phyloP scores from a whole-genome alignment of 2,329 filamentous ascomycete genomes.

The Monosporascus sp. region DNA sequence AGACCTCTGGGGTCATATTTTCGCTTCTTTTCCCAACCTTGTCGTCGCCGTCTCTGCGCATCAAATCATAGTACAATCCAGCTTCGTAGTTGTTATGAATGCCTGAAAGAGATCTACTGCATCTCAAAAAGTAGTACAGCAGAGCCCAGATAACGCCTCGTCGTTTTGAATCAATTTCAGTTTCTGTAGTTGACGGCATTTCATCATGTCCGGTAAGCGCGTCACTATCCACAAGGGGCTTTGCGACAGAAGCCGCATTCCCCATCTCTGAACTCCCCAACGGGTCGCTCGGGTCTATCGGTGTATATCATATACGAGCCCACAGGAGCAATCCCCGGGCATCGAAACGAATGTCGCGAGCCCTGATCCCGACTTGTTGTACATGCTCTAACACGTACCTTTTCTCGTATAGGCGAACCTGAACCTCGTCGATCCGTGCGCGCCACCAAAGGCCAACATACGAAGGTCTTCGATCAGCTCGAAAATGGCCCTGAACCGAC shows the following conservation, averaged over 20 bases:
- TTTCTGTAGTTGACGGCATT: not conserved
- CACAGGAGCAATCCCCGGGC: not conserved
- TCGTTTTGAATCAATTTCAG: not conserved
- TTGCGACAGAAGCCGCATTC: conserved; percentile 6
- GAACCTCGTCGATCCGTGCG: conserved; percentile 92
- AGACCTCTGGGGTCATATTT: conserved; percentile 4
- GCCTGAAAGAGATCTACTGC: conserved; percentile 19
- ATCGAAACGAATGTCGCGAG: not conserved
- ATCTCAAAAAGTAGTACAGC: conserved; percentile 14
- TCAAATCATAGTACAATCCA: conserved; percentile 25
- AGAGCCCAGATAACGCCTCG: not conserved
- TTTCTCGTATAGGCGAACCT: conserved; percentile 36
- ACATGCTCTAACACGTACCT: conserved; percentile 19
- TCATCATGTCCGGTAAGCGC: conserved; percentile 31
- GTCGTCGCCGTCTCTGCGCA: conserved; percentile 6
- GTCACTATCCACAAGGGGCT: conserved; percentile 9
- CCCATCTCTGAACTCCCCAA: not conserved
- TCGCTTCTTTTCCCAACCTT: conserved; percentile 8
- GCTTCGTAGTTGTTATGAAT: conserved; percentile 29
- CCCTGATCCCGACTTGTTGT: not conserved
- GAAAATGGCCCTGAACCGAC: conserved; percentile 52
- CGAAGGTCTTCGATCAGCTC: conserved; percentile 76
- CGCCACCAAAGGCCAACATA: conserved; percentile 94
- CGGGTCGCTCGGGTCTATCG: not conserved
- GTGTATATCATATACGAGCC: not conserved